Base-by-base conservation (phyloP, 441 rosid species). In the Croton laevigatus region DNA sequence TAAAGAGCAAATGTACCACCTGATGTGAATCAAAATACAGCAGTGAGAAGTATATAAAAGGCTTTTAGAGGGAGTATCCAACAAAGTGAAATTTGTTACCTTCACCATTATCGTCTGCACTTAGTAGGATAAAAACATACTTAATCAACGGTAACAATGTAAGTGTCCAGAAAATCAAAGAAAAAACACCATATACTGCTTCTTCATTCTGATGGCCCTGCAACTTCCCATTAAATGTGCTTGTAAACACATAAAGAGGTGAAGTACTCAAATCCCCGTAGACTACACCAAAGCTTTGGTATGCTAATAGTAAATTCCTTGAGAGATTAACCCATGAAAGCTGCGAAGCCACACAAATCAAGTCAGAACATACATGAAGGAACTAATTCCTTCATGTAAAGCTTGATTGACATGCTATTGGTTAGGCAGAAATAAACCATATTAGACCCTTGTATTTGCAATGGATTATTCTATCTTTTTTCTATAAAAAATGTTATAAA, bases 1-100 rank as follows among this genome's bases (percentile, higher is more conserved):
- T 91, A 94, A 69, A 94, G 91, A 82, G 96, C 93, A 81, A 94
- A 94, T 42, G 83, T 81, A 75, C 98, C 98, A 34, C 97, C 96
- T 94, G 88, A 71, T 58, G 81, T 32, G 62, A 58, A 69, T 66
- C 49, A 62, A 78, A 66, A 76, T 51, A 23, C 37, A 78, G 81
- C 72, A 78, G 74, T 20, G 62, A 51, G n/a, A 4, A 40, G 55
- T 32, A 16, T 16, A 58, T 32, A 69, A n/a, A 9, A 1, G 32
- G 44, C 60, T 10, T 54, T 22, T 45, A 27, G 2, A 44, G 59
- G 52, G 37, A 16, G 65, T n/a, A 59, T 22, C 12, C 20, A 57
- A 71, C 5, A 37, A 40, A 67, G 53, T 59, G 66, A 20, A 42
- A n/a, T 10, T 58, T 44, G 73, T 54, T 73, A 93, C 98, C 97